Percentiles rank a stretch among this genome's conserved stretches.
Evolutionary conservation across 2,329 filamentous ascomycete genomes (phyloP).

Genomic region (Colletotrichum sp.): DNA sequence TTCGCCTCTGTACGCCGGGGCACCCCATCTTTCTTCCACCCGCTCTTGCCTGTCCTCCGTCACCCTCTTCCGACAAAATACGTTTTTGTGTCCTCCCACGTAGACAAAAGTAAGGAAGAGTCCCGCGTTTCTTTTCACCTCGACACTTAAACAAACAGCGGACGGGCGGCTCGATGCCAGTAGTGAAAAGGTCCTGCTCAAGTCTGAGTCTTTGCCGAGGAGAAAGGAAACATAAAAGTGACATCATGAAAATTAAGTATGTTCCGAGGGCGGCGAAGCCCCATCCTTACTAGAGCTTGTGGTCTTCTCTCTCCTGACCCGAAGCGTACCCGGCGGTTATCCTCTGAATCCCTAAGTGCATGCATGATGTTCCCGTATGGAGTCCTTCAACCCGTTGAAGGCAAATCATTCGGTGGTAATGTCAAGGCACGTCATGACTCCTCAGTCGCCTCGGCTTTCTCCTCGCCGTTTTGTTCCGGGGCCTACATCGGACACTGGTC

Average conservation of each 20-base stretch:
- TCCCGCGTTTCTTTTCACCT: not conserved
- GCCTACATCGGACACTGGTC: constrained; percentile 2
- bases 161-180: not conserved
- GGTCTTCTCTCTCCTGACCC: constrained; percentile 9
- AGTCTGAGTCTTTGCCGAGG: not conserved
- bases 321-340: not conserved
- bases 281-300: constrained; percentile 1
- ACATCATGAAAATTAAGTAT: constrained; percentile 23
- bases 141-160: not conserved
- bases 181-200: not conserved
- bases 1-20: constrained; percentile 6
- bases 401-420: not conserved
- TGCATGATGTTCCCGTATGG: not conserved
- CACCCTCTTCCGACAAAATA: not conserved
- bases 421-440: constrained; percentile 15
- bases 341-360: not conserved
- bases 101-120: not conserved
- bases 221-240: constrained; percentile 6
- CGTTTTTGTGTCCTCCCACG: not conserved
- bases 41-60: constrained; percentile 20
- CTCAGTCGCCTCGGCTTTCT: not conserved
- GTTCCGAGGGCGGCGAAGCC: constrained; percentile 15
- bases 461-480: constrained; percentile 16
- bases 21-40: not conserved
- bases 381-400: constrained; percentile 11